Base-by-base conservation (phyloP, 2,329 filamentous ascomycete species). In the Aspergillus calidoustus region DNA sequence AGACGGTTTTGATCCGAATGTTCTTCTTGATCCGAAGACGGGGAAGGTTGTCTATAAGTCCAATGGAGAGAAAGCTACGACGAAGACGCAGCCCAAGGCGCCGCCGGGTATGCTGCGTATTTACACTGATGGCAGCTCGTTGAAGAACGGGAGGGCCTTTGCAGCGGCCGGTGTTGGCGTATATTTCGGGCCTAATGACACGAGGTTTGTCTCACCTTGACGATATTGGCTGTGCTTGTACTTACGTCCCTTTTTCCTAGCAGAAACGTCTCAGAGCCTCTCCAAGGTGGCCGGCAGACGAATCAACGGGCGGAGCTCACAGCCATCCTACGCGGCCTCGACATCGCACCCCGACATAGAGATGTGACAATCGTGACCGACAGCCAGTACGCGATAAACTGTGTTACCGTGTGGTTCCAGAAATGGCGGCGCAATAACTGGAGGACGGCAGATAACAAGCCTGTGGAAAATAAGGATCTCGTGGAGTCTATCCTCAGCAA, bases 231-330 rank as follows among this genome's bases (percentile, higher is more conserved):
- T 8, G 28, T 60, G 44, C 46, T 17, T 34, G 28, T 47, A 49
- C 72, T 74, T 56, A 76, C 63, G 44, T 66, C 57, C 55, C 11
- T 43, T 57, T 38, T 57, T 61, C 63, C 65, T 46, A 73, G 76
- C 70, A 88, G 87, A 68, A 91, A 91, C 70, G 78, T 96, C 25
- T 91, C 91, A 13, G 93, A 96, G 77, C 87, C 88, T 4, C 85
- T 97, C 2, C 78, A 83, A 55, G 92, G 92, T 54, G 81, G 84
- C 17, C 82, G 84, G 9, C 95, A 98, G 78, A 98, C 95, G 0
- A 99, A 99, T 74, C 92, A 98, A 76, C 91, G 95, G 3, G 95
- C 94, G n/a, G 95, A 99, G 79, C 82, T 99, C 61, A 93, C 91
- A 25, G 95, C 93, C 7, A 90, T 98, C 65, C 82, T 91, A 31